Evolutionary conservation across 768 basidiomycete genomes (phyloP), one percentile per base, ranked within the genome.

Genomic region (Xanthoconium stramineum): DNA sequence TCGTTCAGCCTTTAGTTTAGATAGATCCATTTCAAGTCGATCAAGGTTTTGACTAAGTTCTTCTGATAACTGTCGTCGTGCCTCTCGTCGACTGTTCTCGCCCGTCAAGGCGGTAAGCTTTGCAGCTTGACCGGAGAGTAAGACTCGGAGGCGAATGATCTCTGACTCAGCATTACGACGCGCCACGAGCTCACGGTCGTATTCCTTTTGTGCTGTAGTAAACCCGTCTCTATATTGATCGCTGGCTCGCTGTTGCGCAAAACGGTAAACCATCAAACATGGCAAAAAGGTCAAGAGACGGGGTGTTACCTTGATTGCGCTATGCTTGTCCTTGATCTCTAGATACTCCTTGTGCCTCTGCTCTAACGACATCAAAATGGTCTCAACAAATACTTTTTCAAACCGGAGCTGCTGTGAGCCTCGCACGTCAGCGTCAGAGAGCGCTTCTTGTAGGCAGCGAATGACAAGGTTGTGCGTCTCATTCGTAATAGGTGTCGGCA

Each of bases 141-240:
- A 79, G 32, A 93, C 85, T 42, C 91, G 78, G 28, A 99, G 76
- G 40, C 90, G 82, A 24, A 88, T 88, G 55, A 98, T 90, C 74
- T 98, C 94, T 0, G 91, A 87, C 73, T 98, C 94, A 1, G 91
- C 89, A 60, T 98, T 94, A 17, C 91, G 84, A 19, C 96, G 83
- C 20, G 87, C 84, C 55, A 89, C 86, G 36, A 94, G 79, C 71
- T 98, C 97, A 50, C 84, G 84, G 67, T 98, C 95, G 68, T 96
- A 98, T 68, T 98, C 97, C 42, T 88, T 87, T 63, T 94, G 91
- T 3, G 96, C 94, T 28, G 95, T 94, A 1, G 86, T 87, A 40
- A 99, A 76, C 40, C 97, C 97, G 59, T 94, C 89, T 53, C 94
- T 90, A 58, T 91, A 95, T 61, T 93, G 90, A 60, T 90, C 89